Evolutionary conservation across 768 basidiomycete species (phyloP).

Genomic region (Mycena floridula): DNA sequence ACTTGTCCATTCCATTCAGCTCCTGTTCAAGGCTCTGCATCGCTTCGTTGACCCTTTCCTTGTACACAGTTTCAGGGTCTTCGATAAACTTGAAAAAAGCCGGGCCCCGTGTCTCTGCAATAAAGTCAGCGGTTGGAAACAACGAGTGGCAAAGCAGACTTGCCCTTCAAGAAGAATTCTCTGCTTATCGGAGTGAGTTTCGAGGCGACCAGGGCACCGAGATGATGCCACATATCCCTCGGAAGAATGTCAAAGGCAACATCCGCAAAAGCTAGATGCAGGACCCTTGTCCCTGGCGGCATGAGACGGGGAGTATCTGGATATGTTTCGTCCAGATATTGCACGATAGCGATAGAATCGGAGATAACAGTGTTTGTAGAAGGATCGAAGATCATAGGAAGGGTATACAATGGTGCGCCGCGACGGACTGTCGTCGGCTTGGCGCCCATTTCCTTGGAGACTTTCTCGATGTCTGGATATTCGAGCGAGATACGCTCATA

Average conservation of each 20-base stretch:
- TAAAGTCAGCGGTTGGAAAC: too few relatives aligned
- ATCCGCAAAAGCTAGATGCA: slow-evolving; percentile 9
- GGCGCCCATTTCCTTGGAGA: neutral
- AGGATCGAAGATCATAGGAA: slow-evolving; percentile 33
- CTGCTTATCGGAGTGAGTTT: slow-evolving; percentile 21
- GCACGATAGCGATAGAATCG: slow-evolving; percentile 28
- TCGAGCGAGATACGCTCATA: neutral
- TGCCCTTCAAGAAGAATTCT: slow-evolving; percentile 23
- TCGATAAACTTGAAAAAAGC: slow-evolving; percentile 17
- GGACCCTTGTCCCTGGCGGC: slow-evolving; percentile 18
- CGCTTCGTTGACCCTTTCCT: slow-evolving; percentile 3
- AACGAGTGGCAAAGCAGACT: too few relatives aligned
- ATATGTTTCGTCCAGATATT: slow-evolving; percentile 31
- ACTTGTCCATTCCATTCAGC: slow-evolving; percentile 2
- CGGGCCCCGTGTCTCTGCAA: slow-evolving; percentile 13
- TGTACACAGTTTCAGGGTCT: slow-evolving; percentile 7
- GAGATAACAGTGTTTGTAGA: slow-evolving; percentile 20
- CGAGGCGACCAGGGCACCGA: slow-evolving; percentile 6
- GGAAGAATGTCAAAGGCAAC: neutral
- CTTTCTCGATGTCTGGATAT: neutral
- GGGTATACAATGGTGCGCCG: slow-evolving; percentile 18
- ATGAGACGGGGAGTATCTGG: slow-evolving; percentile 23
- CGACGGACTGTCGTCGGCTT: neutral
- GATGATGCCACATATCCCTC: neutral
- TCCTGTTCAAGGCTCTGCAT: slow-evolving; percentile 16